phyloP scores from a whole-genome alignment of 2,329 filamentous ascomycete species.

The Cladosporium halotolerans region DNA sequence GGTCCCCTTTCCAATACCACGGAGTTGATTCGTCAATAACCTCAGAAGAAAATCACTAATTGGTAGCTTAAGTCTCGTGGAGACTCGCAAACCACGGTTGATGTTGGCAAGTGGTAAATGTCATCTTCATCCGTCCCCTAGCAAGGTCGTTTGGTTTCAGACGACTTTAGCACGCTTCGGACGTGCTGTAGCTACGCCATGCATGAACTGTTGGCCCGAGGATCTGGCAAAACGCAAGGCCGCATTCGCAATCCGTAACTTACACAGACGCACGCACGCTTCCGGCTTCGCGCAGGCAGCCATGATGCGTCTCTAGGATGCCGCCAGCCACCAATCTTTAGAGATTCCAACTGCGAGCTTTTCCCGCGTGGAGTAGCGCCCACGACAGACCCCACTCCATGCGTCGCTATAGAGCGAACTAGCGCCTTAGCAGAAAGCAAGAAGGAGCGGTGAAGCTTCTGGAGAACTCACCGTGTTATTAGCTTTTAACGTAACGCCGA shows the following conservation, averaged over 20 bases:
- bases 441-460: slow-evolving; percentile 13
- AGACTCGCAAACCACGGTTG: no score
- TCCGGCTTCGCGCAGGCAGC: background rate
- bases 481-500: background rate
- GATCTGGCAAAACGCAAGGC: background rate
- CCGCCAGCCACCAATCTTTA: background rate
- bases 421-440: slow-evolving; percentile 8
- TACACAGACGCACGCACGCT: background rate
- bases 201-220: slow-evolving; percentile 10
- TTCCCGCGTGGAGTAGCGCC: slow-evolving; percentile 10
- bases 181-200: background rate
- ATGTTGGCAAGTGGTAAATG: no score
- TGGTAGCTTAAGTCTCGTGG: no score
- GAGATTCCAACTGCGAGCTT: slow-evolving; percentile 2
- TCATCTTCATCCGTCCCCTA: no score
- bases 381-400: slow-evolving; percentile 8
- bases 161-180: background rate
- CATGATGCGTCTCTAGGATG: background rate
- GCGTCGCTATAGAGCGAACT: slow-evolving; percentile 8
- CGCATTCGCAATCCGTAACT: no score
- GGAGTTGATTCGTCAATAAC: no score
- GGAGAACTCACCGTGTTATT: slow-evolving; percentile 7
- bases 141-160: background rate
- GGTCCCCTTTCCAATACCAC: no score
- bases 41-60: no score